Evolutionary conservation across 2,329 filamentous ascomycete species (phyloP).

Genomic region (Rhynchosporium secalis): DNA sequence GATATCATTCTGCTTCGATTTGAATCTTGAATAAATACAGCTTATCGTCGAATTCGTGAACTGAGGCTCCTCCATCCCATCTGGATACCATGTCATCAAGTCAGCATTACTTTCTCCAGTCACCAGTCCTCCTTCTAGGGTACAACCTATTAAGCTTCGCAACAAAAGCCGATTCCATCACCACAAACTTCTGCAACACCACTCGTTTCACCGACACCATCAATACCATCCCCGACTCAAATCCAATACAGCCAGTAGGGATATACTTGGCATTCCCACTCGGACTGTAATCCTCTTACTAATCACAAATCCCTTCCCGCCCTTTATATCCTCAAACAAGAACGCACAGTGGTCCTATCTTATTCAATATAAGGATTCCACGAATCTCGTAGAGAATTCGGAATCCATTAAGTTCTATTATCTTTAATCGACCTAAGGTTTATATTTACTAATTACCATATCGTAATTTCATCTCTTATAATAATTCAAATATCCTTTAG

Average conservation of each 20-base stretch:
- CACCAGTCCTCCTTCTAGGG: conserved; percentile 48
- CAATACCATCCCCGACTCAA: conserved; percentile 56
- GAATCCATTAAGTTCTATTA: no score
- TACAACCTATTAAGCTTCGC: conserved; percentile 59
- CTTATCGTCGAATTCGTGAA: conserved; percentile 45
- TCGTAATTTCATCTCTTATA: no score
- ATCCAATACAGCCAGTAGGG: conserved; percentile 57
- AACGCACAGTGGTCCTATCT: conserved; percentile 45
- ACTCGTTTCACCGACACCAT: conserved; percentile 45
- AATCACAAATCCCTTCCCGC: conserved; percentile 52
- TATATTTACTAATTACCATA: no score
- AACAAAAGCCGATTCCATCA: conserved; percentile 54
- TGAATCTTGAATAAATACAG: no score
- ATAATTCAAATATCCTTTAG: no score
- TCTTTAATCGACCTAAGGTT: no score
- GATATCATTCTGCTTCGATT: no score
- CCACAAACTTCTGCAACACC: conserved; percentile 51
- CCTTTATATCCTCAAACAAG: conserved; percentile 47
- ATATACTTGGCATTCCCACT: conserved; percentile 53
- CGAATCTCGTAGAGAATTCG: no score
- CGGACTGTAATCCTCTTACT: conserved; percentile 44
- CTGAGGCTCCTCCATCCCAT: conserved; percentile 45
- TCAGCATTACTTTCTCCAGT: conserved; percentile 56
- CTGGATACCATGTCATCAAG: conserved; percentile 58
- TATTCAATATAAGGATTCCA: conserved; percentile 28